Base-by-base conservation (phyloP, 345 rosid genomes). In the Adansonia digitata region DNA sequence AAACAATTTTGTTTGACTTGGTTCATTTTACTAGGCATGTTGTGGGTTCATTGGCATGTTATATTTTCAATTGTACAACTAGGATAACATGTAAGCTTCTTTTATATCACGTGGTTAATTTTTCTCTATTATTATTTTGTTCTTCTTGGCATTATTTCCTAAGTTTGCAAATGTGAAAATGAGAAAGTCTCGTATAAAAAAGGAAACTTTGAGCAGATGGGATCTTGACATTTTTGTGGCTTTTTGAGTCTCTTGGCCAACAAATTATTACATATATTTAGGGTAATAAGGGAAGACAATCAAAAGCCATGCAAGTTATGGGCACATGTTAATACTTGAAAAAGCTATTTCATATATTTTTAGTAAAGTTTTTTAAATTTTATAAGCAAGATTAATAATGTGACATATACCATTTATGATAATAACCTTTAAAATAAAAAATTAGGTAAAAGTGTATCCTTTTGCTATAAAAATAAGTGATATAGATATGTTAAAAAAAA, bases 1-100 rank as follows among this genome's bases (percentile, higher is more conserved):
- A 24, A 67, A 2, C 15, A 68, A 68, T 26, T 7, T 48, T 17
- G 42, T 48, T 69, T 18, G 72, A 69, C 72, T 45, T 29, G 57
- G 39, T 2, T 69, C 57, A 29, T 17, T 29, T 46, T 48, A 27
- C 24, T 27, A 68, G 57, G 40, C 57, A 48, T 64, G 69, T 10
- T 39, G 48, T 39, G 27, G 48, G 69, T 64, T 64, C 46, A 20
- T 20, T n/a, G 45, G 29, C 69, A 64, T 69, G 72, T 69, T 48
- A 57, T 69, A 0, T 29, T 48, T 48, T 48, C 4, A 27, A 18
- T 17, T 48, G 26, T 48, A 48, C 72, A 69, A 46, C 40, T 4
- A 69, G 8, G 42, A 69, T 17, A 29, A 48, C 57, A 1, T 69
- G 72, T 17, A 68, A 7, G 8, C 7, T 46, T 27, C 57, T n/a